These are phyloP conservation scores for Emydomyces testavorans DNA, from an alignment of 2,329 filamentous ascomycete species.

Conservation along the genomic window DNA sequence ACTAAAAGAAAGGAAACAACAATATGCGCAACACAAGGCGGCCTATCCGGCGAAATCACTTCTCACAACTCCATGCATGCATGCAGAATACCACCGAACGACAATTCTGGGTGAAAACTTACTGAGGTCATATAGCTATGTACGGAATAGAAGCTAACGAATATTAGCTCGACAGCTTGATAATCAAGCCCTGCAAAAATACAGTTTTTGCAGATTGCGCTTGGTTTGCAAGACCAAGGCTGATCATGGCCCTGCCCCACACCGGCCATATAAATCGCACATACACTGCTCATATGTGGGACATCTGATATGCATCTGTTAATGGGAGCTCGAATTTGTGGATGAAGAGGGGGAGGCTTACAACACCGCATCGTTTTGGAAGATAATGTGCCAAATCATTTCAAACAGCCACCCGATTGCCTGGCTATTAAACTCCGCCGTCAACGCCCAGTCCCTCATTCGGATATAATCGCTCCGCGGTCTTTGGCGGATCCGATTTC, in stretches of 20 bases:
- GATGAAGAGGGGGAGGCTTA: constrained; percentile 18
- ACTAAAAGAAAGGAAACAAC: too few relatives aligned
- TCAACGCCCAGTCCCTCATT: constrained; percentile 50
- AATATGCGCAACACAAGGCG: neutral
- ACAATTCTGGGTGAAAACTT: too few relatives aligned
- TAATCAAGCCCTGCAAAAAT: too few relatives aligned
- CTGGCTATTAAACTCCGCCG: constrained; percentile 44
- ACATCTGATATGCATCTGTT: constrained; percentile 1
- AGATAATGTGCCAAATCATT: constrained; percentile 54
- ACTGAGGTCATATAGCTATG: neutral
- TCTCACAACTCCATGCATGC: too few relatives aligned
- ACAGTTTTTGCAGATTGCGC: too few relatives aligned
- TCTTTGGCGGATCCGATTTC: constrained; percentile 36
- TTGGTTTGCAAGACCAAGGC: too few relatives aligned
- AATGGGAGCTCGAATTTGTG: neutral
- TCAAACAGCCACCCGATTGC: constrained; percentile 51
- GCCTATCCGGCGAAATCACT: neutral
- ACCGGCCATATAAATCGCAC: constrained; percentile 12
- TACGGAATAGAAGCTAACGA: neutral
- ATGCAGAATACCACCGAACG: too few relatives aligned
- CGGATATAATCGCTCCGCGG: constrained; percentile 43
- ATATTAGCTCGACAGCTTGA: neutral
- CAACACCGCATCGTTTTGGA: constrained; percentile 33
- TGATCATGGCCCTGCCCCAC: neutral
- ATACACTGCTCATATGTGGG: constrained; percentile 9